phyloP scores from a whole-genome alignment of 768 basidiomycete genomes.

The Coprinopsis strossmayeri region DNA sequence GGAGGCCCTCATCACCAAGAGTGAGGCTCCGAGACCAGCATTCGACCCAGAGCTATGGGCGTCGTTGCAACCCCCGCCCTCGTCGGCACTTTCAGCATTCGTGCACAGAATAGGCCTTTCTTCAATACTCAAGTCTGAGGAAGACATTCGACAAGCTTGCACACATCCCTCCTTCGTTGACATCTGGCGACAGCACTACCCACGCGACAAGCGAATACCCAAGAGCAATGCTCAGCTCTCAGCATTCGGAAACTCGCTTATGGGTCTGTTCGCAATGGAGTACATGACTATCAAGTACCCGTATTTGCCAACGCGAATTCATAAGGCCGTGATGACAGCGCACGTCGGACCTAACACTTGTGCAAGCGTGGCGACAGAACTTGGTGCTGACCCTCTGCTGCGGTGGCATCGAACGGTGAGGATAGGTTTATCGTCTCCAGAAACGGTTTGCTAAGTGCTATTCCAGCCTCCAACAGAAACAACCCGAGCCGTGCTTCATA shows the following conservation, averaged over 20 bases:
- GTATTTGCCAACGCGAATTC: slow-evolving; percentile 83
- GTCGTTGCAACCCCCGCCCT: slow-evolving; percentile 61
- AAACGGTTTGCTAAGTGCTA: slow-evolving; percentile 2
- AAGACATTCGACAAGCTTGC: slow-evolving; percentile 64
- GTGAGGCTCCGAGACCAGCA: slow-evolving; percentile 27
- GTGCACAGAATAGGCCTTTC: slow-evolving; percentile 70
- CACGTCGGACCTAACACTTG: slow-evolving; percentile 85
- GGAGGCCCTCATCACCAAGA: slow-evolving; percentile 30
- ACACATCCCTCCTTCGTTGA: slow-evolving; percentile 68
- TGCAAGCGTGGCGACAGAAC: slow-evolving; percentile 78
- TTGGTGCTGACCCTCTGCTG: slow-evolving; percentile 70
- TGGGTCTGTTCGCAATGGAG: slow-evolving; percentile 88
- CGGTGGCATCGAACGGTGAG: slow-evolving; percentile 78
- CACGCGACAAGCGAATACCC: slow-evolving; percentile 41
- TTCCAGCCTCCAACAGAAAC: slow-evolving; percentile 40
- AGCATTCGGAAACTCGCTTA: slow-evolving; percentile 75
- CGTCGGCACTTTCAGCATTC: slow-evolving; percentile 68
- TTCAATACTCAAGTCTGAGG: slow-evolving; percentile 44
- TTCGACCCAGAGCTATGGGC: slow-evolving; percentile 71
- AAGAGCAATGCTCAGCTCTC: slow-evolving; percentile 72
- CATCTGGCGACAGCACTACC: slow-evolving; percentile 50
- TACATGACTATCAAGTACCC: slow-evolving; percentile 77
- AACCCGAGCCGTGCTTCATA: slow-evolving; percentile 53
- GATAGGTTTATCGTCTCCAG: slow-evolving; percentile 18
- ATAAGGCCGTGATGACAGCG: slow-evolving; percentile 88